Evolutionary conservation across 1,284 basidiomycete species (phyloP), one percentile per base, ranked within the genome.

Genomic region (Somion occarium): DNA sequence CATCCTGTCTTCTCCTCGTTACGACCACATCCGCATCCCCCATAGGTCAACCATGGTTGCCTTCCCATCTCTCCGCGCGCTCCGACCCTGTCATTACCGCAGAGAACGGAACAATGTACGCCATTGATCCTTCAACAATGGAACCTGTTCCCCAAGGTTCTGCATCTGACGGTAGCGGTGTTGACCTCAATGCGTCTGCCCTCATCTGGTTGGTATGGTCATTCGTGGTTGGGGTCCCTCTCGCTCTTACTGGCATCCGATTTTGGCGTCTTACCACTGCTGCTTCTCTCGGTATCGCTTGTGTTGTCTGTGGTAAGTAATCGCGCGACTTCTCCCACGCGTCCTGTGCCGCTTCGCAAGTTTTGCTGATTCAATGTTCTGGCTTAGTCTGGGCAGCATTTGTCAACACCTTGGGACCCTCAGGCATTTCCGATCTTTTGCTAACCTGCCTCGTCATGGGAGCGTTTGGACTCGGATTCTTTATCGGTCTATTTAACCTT

Each of bases 161-260:
- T 4, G 83, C 78, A 2, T 72, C 79, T 2, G 84, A 86, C 59
- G 83, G 82, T 5, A 69, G 75, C 42, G 84, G 83, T 5, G 57
- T 60, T 1, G 75, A 69, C 25, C 78, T 78, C 56, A 68, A 74
- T 46, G 54, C 67, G 1, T 63, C 78, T 22, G 79, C 82, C 1
- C 51, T 82, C 18, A 59, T 84, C 15, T 86, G 83, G 84, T 72
- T 84, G 7, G 66, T 60, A 11, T 82, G 78, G 55, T 73, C 70
- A 23, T 70, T 81, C 50, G 53, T 69, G 7, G 55, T 82, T 39
- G 83, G 84, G 11, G 44, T 69, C 7, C 81, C 82, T 1, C 69
- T 86, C 58, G 68, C 79, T 13, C 52, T 79, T 3, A 76, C 70
- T 1, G 84, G 83, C 37, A 71, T 86, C 49, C 71, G 80, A 24